A percentile compares a stretch with the other conserved stretches of the same genome.
Evolutionary conservation across 306 rosid species (phyloP).

Genomic region (Quercus aquifolioides): DNA sequence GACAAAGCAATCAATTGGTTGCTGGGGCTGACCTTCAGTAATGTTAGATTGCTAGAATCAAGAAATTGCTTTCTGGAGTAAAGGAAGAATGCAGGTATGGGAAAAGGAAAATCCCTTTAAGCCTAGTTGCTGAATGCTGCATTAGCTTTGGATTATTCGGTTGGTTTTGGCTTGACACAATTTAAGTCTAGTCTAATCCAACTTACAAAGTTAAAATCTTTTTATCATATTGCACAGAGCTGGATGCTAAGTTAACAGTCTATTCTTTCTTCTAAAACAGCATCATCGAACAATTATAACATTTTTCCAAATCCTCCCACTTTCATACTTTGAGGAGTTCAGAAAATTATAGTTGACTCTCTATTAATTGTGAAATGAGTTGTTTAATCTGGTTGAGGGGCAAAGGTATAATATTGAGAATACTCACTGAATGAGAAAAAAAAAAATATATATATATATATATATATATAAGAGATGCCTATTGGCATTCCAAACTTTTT

Average conservation of each 20-base stretch:
- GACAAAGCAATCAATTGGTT: slow-evolving; percentile 29
- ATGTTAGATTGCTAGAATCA: neutral
- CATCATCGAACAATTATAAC: no score
- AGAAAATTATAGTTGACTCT: neutral
- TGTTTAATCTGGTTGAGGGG: neutral
- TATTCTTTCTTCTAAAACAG: no score
- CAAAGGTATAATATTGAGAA: no score
- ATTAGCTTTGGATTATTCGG: neutral
- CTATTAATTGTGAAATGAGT: neutral
- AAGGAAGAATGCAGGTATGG: neutral
- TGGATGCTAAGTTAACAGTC: no score
- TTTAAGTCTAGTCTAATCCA: neutral
- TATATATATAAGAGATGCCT: no score
- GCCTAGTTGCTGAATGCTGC: neutral
- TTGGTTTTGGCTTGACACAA: neutral
- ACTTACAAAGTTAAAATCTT: no score
- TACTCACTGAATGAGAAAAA: no score
- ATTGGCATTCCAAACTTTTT: no score
- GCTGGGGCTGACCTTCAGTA: neutral
- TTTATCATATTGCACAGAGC: no score
- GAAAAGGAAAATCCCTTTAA: neutral
- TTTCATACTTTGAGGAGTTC: neutral
- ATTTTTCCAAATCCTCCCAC: no score
- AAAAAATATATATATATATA: no score
- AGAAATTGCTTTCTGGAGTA: neutral